phyloP scores from a whole-genome alignment of 129 eudicot species.

The Artemisia argyi region DNA sequence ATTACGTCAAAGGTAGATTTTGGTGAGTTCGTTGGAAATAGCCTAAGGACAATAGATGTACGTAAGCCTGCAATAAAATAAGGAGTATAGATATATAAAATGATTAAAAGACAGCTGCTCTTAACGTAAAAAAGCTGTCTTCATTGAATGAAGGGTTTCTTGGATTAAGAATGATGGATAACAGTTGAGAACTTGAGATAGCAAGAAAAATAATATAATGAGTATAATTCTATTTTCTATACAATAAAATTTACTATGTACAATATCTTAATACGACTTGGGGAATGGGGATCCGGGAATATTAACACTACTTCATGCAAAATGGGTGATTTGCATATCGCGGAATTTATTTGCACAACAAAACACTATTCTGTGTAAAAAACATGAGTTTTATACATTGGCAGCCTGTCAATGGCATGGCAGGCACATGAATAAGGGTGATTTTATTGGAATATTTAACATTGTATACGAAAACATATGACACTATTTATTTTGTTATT shows the following conservation, averaged over 20 bases:
- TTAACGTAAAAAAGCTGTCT: constrained; percentile 37
- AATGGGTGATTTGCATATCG: background rate
- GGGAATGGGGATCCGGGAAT: constrained; percentile 27
- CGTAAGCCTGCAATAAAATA: background rate
- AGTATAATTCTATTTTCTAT: too few relatives aligned
- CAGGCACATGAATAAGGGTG: too few relatives aligned
- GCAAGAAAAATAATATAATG: constrained; percentile 21
- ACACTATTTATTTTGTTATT: too few relatives aligned
- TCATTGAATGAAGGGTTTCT: constrained; percentile 39
- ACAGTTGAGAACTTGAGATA: constrained; percentile 35
- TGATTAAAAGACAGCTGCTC: constrained; percentile 36
- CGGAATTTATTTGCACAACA: too few relatives aligned
- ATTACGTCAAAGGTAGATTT: constrained; percentile 13
- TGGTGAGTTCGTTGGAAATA: constrained; percentile 18
- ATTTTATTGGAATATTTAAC: too few relatives aligned
- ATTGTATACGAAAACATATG: too few relatives aligned
- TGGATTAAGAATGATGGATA: constrained; percentile 33
- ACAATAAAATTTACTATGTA: background rate
- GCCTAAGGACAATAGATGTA: constrained; percentile 18
- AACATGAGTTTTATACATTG: too few relatives aligned
- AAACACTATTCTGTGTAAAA: too few relatives aligned
- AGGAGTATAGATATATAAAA: background rate
- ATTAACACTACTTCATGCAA: constrained; percentile 29
- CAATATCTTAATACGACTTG: background rate
- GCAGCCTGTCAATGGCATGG: too few relatives aligned